Base-by-base conservation (phyloP, 2,329 filamentous ascomycete genomes). In the Raffaelea deltoideospora region DNA sequence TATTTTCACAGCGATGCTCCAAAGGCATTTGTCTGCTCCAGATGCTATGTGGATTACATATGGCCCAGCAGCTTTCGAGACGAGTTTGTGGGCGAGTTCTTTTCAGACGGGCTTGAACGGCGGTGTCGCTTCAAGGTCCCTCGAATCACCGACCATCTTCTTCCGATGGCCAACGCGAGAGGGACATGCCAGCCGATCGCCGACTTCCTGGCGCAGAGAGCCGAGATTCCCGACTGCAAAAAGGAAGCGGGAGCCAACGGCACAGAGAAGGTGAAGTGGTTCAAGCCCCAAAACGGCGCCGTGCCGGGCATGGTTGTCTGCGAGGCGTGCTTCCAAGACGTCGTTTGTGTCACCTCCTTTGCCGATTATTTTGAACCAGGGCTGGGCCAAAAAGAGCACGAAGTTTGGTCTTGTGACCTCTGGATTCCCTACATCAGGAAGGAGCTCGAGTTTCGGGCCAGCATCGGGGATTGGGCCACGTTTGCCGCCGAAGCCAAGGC, bases 311-410 rank as follows among this genome's bases (percentile, higher is more conserved):
- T 61, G 20, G 45, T 61, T 3, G 44, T 54, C 0, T 63, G 59
- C 22, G 50, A 60, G 22, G 52, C 59, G 4, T 62, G 59, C 34
- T 56, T 54, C 39, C 49, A 57, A 11, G 55, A 61, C 29, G 34
- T 40, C 1, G 40, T 60, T 3, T n/a, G 7, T n/a, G 44, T 39
- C 1, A 52, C 47, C 0, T 10, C 46, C 0, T 55, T 59, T 14
- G 53, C 54, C 9, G 14, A 41, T 4, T 45, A 39, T 1, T 60
- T 62, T n/a, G 44, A 44, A 1, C 46, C 44, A 0, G 30, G 36
- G 1, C 15, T 46, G 1, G 31, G 23, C 2, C 58, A 59, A 38
- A 43, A 41, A 0, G 41, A 43, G 0, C 35, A 45, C 0, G 50
- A 53, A 5, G 44, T 46, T 5, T 61, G 59, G 58, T 40, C 44